A percentile compares a stretch with the other conserved stretches of the same genome.
phyloP scores from a whole-genome alignment of 129 eudicot genomes.

The Tagetes patula region DNA sequence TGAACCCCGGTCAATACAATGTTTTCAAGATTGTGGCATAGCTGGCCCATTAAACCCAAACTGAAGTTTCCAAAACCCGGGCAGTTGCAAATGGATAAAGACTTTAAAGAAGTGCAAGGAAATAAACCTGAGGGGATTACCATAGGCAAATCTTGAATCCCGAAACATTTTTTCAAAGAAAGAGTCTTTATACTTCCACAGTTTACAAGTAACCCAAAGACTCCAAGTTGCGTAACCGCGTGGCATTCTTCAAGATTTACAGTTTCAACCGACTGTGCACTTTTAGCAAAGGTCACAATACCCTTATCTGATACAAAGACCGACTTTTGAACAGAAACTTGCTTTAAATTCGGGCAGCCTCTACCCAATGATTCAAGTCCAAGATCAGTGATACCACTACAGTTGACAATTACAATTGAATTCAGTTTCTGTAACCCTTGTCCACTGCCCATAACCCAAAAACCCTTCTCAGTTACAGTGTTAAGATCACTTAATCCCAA shows the following conservation, averaged over 20 bases:
- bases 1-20: slow-evolving; percentile 51
- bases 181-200: slow-evolving; percentile 62
- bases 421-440: slow-evolving; percentile 65
- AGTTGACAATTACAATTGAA: slow-evolving; percentile 45
- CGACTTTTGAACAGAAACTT: slow-evolving; percentile 43
- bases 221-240: slow-evolving; percentile 66
- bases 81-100: slow-evolving; percentile 62
- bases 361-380: slow-evolving; percentile 67
- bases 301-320: slow-evolving; percentile 67
- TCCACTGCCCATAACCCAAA: slow-evolving; percentile 92
- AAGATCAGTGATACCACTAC: slow-evolving; percentile 72
- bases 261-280: slow-evolving; percentile 47
- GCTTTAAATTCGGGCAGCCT: slow-evolving; percentile 72
- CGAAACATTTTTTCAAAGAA: slow-evolving; percentile 55
- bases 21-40: slow-evolving; percentile 57
- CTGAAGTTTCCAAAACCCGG: slow-evolving; percentile 65
- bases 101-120: slow-evolving; percentile 41
- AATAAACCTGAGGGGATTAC: slow-evolving; percentile 34
- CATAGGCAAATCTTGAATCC: slow-evolving; percentile 48
- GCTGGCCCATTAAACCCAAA: slow-evolving; percentile 50
- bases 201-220: slow-evolving; percentile 52
- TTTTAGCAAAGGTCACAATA: slow-evolving; percentile 56
- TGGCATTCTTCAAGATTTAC: slow-evolving; percentile 82
- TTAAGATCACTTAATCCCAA: slow-evolving; percentile 45
- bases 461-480: slow-evolving; percentile 72